These are phyloP conservation scores for Penicillium tannophilum DNA, from an alignment of 495 filamentous ascomycete genomes.

Conservation along the genomic window DNA sequence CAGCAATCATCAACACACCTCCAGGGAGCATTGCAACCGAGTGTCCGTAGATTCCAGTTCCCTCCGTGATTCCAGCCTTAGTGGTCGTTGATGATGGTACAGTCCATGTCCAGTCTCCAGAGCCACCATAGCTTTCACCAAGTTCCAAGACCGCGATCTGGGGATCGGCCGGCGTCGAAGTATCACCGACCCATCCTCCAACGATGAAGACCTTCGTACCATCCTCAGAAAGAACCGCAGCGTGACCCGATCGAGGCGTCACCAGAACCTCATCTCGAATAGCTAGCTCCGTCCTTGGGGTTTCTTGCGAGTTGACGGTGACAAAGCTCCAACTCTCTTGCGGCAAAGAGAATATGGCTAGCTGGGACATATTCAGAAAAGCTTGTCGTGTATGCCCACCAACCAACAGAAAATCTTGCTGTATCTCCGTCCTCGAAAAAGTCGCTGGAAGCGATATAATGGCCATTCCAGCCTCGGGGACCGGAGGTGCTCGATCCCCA, in stretches of 20 bases:
- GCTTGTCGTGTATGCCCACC: conserved; percentile 83
- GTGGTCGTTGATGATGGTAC: conserved; percentile 50
- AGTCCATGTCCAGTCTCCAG: conserved; percentile 73
- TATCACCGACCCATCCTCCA: conserved; percentile 90
- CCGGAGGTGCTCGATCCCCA: conserved; percentile 59
- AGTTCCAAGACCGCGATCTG: conserved; percentile 77
- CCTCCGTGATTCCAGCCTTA: conserved; percentile 44
- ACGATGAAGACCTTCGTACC: conserved; percentile 72
- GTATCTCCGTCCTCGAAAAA: conserved; percentile 55
- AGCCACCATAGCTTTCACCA: conserved; percentile 67
- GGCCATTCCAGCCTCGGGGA: conserved; percentile 85
- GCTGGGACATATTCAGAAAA: conserved; percentile 91
- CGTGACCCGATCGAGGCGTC: conserved; percentile 85
- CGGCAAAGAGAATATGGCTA: conserved; percentile 84
- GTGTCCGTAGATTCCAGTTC: conserved; percentile 78
- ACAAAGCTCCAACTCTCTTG: conserved; percentile 86
- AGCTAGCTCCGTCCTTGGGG: conserved; percentile 49
- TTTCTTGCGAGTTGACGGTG: conserved; percentile 52
- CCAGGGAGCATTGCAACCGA: conserved; percentile 82
- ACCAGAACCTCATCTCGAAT: conserved; percentile 44
- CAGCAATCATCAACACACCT: conserved; percentile 85
- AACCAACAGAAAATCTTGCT: conserved; percentile 76
- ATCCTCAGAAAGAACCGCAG: conserved; percentile 75
- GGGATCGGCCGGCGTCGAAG: conserved; percentile 70
- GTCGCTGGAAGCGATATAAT: conserved; percentile 71